phyloP scores from a whole-genome alignment of 1,139 yeast genomes.

The Zhuliangozyma parablackwelliae region DNA sequence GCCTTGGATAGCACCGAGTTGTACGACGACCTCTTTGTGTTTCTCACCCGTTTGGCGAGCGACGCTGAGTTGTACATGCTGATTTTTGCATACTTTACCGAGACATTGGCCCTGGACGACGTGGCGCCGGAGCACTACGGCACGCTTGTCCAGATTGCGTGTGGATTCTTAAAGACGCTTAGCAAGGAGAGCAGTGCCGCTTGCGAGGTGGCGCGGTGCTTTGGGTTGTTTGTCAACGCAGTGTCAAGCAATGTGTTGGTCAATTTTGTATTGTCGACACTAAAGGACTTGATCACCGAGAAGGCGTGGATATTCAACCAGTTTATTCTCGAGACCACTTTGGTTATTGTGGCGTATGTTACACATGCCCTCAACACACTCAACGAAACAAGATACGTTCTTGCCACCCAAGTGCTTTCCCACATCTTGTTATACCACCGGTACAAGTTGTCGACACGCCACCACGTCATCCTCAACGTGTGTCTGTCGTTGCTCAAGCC shows the following conservation, averaged over 20 bases:
- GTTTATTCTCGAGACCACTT: conserved; percentile 50
- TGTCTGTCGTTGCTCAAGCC: conserved; percentile 47
- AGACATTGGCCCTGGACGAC: conserved; percentile 1
- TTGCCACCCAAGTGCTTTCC: conserved; percentile 45
- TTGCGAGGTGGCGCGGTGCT: conserved; percentile 5
- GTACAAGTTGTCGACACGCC: conserved; percentile 63
- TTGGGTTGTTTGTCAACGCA: conserved; percentile 1
- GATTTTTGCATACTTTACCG: conserved; percentile 3
- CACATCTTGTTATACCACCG: conserved; percentile 63
- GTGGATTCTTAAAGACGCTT: conserved; percentile 5
- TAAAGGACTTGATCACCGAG: conserved; percentile 42
- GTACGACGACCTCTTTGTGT: conserved; percentile 10
- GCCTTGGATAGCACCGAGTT: conserved; percentile 4
- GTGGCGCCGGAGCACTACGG: conserved; percentile 3
- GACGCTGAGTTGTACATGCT: conserved; percentile 8
- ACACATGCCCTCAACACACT: neutral
- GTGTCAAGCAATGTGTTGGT: no score
- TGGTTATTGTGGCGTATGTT: conserved; percentile 3
- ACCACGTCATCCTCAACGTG: conserved; percentile 55
- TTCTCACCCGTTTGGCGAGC: conserved; percentile 10
- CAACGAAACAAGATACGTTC: conserved; percentile 23
- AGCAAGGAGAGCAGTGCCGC: conserved; percentile 7
- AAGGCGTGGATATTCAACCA: conserved; percentile 64
- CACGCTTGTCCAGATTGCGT: conserved; percentile 8
- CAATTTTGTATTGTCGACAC: conserved; percentile 1